Conservation (phyloP, 2,329 filamentous ascomycete genomes). For the Ascochyta lentis region DNA sequence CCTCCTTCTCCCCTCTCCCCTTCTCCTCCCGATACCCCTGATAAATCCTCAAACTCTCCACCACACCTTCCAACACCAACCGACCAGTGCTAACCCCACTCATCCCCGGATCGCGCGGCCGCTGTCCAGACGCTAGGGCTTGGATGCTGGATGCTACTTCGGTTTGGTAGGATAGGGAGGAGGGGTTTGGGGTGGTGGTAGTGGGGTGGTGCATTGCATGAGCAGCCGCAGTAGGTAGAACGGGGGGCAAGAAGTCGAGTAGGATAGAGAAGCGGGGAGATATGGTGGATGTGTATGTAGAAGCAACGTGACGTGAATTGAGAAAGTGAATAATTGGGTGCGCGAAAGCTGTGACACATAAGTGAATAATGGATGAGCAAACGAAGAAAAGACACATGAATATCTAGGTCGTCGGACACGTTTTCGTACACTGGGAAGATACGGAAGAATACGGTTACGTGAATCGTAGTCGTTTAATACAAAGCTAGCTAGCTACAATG, state of each 20-base stretch:
- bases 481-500: not conserved
- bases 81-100: slow-evolving; percentile 13
- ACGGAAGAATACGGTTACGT: not conserved
- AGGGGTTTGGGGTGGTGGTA: slow-evolving; percentile 8
- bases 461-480: not conserved
- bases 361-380: no score
- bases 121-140: slow-evolving; percentile 15
- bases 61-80: slow-evolving; percentile 28
- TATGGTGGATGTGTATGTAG: no score
- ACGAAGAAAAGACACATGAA: no score
- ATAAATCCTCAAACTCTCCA: slow-evolving; percentile 32
- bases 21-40: slow-evolving; percentile 22
- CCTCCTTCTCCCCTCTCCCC: not conserved
- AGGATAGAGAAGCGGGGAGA: no score
- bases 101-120: slow-evolving; percentile 16
- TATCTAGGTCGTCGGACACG: not conserved
- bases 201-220: not conserved
- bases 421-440: not conserved
- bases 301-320: no score
- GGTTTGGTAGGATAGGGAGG: slow-evolving; percentile 18
- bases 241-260: no score
- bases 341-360: no score
- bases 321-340: no score
- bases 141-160: slow-evolving; percentile 25
- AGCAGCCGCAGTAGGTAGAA: not conserved